Base-by-base conservation (phyloP, 2,329 filamentous ascomycete species). In the Sclerotinia glacialis region DNA sequence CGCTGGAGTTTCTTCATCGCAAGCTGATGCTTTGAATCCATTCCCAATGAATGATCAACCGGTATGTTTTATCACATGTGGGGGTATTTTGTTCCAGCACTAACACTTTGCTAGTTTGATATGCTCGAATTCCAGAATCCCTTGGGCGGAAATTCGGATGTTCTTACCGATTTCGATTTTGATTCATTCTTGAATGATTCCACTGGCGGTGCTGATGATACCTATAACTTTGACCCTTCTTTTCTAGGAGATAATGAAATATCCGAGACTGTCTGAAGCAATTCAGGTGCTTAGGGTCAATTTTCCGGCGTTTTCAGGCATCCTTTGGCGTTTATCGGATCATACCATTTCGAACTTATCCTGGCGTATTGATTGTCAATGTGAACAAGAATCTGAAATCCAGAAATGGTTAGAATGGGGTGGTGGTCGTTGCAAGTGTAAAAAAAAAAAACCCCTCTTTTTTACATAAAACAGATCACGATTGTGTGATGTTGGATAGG, bases 151-250 rank as follows among this genome's bases (percentile, higher is more conserved):
- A 80, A 81, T 7, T 78, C 78, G 64, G 83, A 89, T 73, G 86
- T 89, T 46, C 79, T 89, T 58, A 86, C 85, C 72, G 86, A 88
- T 70, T 89, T 89, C 72, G 87, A 89, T 71, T 85, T 89, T 71
- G 87, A 89, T 76, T 88, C 86, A 1, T 89, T 89, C 79, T 78
- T 89, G 9, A 85, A 89, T 69, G 81, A 84, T 66, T 28, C 63
- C 46, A 52, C n/a, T 23, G 46, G 23, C 52, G 53, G 44, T 26
- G 81, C 83, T 67, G 83, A 83, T 56, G 79, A 77, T 44, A 82
- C 81, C 50, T 89, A 88, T 69, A 84, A 85, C 76, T 88, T 89
- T 72, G 79, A 79, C 69, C 76, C 80, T 21, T 78, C 79, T 55
- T 86, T 86, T 73, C 83, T 88, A 78, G 84, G 87, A 67, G 80